Conservation (phyloP, 306 rosid genomes). For the Notholithocarpus densiflorus region DNA sequence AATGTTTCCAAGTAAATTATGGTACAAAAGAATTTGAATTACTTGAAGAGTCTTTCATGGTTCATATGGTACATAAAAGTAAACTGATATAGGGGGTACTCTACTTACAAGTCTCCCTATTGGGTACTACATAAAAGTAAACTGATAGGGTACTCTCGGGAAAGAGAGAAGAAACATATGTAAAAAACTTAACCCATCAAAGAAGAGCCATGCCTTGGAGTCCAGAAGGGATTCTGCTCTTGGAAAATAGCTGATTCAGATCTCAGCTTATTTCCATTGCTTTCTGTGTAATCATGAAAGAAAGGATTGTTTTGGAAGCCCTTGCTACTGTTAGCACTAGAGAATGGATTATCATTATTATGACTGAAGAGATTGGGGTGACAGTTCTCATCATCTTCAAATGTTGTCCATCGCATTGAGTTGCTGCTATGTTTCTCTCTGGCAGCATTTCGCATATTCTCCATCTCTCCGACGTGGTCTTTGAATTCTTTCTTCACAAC, state of each 20-base stretch:
- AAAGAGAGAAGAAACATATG: not conserved
- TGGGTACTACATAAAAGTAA: conserved; percentile 5
- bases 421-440: conserved; percentile 50
- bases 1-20: not conserved
- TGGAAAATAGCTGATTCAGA: conserved; percentile 41
- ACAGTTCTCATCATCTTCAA: conserved; percentile 67
- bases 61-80: not conserved
- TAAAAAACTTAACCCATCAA: not conserved
- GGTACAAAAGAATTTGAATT: not conserved
- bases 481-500: conserved; percentile 88
- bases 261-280: conserved; percentile 32
- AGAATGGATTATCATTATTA: conserved; percentile 20
- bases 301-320: conserved; percentile 40
- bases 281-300: conserved; percentile 27
- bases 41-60: not conserved
- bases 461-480: conserved; percentile 75
- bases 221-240: conserved; percentile 50
- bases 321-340: conserved; percentile 11
- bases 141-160: not conserved
- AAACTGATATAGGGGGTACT: conserved; percentile 6
- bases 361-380: conserved; percentile 71
- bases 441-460: conserved; percentile 48
- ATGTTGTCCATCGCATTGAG: conserved; percentile 71
- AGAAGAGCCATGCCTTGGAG: conserved; percentile 28
- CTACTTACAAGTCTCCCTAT: conserved; percentile 5